phyloP scores from a whole-genome alignment of 2,329 filamentous ascomycete species.

The Aspergillus sclerotialis region DNA sequence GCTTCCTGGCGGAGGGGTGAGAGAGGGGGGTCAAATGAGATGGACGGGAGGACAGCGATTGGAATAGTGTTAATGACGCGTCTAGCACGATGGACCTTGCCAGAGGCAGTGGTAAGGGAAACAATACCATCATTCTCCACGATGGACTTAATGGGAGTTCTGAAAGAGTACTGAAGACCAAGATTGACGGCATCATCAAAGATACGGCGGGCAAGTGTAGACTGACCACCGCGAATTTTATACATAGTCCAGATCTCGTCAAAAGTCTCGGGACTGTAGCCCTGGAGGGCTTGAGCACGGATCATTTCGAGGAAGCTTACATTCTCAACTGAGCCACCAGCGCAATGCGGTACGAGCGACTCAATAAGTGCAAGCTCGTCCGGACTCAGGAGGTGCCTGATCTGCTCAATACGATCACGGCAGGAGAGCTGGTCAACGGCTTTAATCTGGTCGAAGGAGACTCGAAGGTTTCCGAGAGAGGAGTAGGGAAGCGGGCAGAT shows the following conservation, averaged over 20 bases:
- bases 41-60: slow-evolving; percentile 37
- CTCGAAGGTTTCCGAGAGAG: slow-evolving; percentile 8
- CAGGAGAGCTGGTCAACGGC: slow-evolving; percentile 18
- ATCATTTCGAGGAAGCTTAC: slow-evolving; percentile 14
- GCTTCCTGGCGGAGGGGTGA: slow-evolving; percentile 29
- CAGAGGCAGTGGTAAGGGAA: slow-evolving; percentile 26
- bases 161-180: slow-evolving; percentile 37
- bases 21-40: slow-evolving; percentile 38
- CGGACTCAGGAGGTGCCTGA: slow-evolving; percentile 20
- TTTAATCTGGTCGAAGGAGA: slow-evolving; percentile 8
- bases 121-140: slow-evolving; percentile 22
- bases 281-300: slow-evolving; percentile 12
- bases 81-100: slow-evolving; percentile 18
- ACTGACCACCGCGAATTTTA: slow-evolving; percentile 32
- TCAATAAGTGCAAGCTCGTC: slow-evolving; percentile 19
- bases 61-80: slow-evolving; percentile 39
- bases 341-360: slow-evolving; percentile 18
- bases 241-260: slow-evolving; percentile 17
- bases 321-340: slow-evolving; percentile 18
- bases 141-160: slow-evolving; percentile 29
- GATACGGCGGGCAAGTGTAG: slow-evolving; percentile 39
- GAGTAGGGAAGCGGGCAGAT: slow-evolving; percentile 19
- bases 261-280: slow-evolving; percentile 16
- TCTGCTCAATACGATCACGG: slow-evolving; percentile 19
- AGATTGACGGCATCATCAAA: slow-evolving; percentile 38